A percentile compares a stretch with the other conserved stretches of the same genome.
These are phyloP conservation scores for Lobosporangium transversale DNA, from an alignment of 192 early-diverging fungal genomes.

Conservation along the genomic window DNA sequence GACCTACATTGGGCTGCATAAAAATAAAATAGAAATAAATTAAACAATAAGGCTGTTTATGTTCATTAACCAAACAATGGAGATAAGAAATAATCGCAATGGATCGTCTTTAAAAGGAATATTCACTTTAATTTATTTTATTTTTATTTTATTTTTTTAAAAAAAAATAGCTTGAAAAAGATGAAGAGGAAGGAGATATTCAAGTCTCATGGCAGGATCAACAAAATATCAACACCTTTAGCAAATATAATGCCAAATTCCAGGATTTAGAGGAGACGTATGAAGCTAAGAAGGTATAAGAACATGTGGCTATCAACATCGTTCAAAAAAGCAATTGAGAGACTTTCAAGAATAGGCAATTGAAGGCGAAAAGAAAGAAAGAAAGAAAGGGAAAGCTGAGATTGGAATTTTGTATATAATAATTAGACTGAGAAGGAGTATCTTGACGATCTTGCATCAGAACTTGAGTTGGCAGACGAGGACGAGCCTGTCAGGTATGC, in stretches of 20 bases:
- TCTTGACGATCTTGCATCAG: constrained; percentile 90
- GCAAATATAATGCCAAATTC: constrained; percentile 81
- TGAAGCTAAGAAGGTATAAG: constrained; percentile 86
- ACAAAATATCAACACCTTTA: constrained; percentile 94
- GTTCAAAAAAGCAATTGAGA: no score
- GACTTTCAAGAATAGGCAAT: no score
- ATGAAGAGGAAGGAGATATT: constrained; percentile 85
- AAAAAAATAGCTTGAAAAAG: constrained; percentile 45
- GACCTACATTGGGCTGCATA: not conserved
- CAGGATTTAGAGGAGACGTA: constrained; percentile 83
- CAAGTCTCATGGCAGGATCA: constrained; percentile 99
- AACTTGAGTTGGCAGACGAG: constrained; percentile 94
- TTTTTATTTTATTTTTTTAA: constrained; percentile 7
- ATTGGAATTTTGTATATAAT: no score
- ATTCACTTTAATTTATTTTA: not conserved
- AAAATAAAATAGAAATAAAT: not conserved
- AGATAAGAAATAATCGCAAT: not conserved
- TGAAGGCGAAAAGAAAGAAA: no score
- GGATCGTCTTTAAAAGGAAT: no score
- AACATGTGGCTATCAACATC: no score
- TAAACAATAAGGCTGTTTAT: not conserved
- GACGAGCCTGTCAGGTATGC: constrained; percentile 86
- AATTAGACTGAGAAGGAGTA: constrained; percentile 86
- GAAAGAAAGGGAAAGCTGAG: no score
- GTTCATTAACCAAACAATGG: no score